Evolutionary conservation across 2,329 filamentous ascomycete species (phyloP).

Genomic region (Cryoendolithus antarcticus): DNA sequence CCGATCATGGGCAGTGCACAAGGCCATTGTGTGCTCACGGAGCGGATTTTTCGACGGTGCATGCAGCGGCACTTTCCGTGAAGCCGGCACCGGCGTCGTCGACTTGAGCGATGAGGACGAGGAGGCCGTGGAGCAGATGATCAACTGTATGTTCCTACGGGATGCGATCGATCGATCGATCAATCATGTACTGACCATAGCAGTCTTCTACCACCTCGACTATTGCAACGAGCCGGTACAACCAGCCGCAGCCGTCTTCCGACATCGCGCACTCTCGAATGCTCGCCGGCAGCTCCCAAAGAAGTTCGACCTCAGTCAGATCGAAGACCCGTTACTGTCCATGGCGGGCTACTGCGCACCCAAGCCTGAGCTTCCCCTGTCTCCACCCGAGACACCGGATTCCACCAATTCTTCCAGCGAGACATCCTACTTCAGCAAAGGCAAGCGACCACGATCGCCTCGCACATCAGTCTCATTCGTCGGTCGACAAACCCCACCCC

Average conservation of each 20-base stretch:
- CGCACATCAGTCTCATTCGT: constrained; percentile 9
- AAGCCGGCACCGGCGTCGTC: constrained; percentile 22
- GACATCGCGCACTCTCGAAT: constrained; percentile 19
- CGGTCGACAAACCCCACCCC: constrained; percentile 12
- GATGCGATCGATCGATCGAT: neutral
- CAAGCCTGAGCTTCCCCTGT: constrained; percentile 7
- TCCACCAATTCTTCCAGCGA: constrained; percentile 6
- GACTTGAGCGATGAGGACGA: constrained; percentile 27
- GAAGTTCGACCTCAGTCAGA: constrained; percentile 22
- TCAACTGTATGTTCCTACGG: constrained; percentile 21
- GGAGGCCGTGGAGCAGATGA: constrained; percentile 28
- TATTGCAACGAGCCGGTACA: constrained; percentile 20
- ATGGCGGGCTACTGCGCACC: constrained; percentile 20
- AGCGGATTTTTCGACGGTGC: constrained; percentile 33
- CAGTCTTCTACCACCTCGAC: constrained; percentile 28
- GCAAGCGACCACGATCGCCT: constrained; percentile 8
- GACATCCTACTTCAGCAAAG: constrained; percentile 3
- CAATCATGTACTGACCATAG: constrained; percentile 4
- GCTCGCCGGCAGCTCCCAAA: constrained; percentile 15
- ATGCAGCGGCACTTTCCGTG: constrained; percentile 24
- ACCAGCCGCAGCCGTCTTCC: constrained; percentile 19
- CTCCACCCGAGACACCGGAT: constrained; percentile 10
- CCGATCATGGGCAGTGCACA: constrained; percentile 35
- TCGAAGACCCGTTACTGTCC: constrained; percentile 25
- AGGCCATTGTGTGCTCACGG: constrained; percentile 36